Conservation (phyloP, 2,329 filamentous ascomycete species). For the Nemania sp. region DNA sequence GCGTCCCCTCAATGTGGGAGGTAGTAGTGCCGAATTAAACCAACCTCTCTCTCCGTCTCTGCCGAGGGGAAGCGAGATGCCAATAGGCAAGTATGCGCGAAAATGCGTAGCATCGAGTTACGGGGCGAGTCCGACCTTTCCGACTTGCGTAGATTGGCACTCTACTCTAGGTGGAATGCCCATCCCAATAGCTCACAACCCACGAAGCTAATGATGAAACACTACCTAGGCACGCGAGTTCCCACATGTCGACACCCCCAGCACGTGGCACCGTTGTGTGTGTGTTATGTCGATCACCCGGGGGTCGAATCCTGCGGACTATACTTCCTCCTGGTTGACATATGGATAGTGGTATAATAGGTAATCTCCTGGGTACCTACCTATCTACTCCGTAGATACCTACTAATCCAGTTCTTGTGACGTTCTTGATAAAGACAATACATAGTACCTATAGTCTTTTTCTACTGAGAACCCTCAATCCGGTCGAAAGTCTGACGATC, state of each 20-base stretch:
- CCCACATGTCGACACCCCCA: slow-evolving; percentile 19
- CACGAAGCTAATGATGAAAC: slow-evolving; percentile 17
- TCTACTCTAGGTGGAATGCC: too few species aligned
- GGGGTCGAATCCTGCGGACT: slow-evolving; percentile 28
- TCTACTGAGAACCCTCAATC: neutral
- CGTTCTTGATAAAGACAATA: slow-evolving; percentile 1
- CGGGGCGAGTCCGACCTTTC: neutral
- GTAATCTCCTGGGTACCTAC: too few species aligned
- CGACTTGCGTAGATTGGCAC: too few species aligned
- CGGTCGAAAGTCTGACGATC: neutral
- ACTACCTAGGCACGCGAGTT: too few species aligned
- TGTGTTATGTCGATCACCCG: slow-evolving; percentile 34
- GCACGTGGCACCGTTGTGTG: slow-evolving; percentile 39
- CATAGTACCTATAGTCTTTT: neutral
- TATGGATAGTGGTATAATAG: too few species aligned
- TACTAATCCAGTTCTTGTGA: neutral
- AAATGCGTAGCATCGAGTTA: neutral
- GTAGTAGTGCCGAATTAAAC: neutral
- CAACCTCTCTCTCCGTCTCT: neutral
- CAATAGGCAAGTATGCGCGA: slow-evolving; percentile 10
- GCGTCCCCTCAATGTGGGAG: neutral
- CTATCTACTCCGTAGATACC: neutral
- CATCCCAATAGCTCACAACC: neutral
- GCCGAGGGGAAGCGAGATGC: neutral
- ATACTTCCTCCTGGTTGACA: too few species aligned